phyloP scores from a whole-genome alignment of 2,329 filamentous ascomycete genomes.

The Cladosporium sp. region DNA sequence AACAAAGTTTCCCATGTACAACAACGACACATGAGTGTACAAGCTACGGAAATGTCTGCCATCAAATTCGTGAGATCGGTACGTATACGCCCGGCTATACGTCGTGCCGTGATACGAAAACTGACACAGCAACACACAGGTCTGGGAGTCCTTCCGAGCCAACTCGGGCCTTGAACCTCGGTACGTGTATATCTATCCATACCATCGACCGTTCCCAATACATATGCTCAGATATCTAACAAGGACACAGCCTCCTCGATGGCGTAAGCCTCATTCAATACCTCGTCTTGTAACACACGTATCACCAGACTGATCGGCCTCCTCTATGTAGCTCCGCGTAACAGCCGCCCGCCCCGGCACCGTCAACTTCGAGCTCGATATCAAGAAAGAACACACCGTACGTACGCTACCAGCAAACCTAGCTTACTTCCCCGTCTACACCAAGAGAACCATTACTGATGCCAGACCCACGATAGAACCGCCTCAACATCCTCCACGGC shows the following conservation, averaged over 20 bases:
- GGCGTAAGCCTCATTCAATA: slow-evolving; percentile 36
- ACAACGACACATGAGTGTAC: neutral
- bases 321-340: slow-evolving; percentile 62
- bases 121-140: slow-evolving; percentile 56
- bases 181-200: slow-evolving; percentile 52
- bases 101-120: no score
- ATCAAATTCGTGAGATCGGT: slow-evolving; percentile 36
- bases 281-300: neutral
- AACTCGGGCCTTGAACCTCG: slow-evolving; percentile 87
- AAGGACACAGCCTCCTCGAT: slow-evolving; percentile 43
- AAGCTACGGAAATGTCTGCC: slow-evolving; percentile 14
- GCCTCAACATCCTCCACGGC: slow-evolving; percentile 74
- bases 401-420: no score
- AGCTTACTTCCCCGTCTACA: no score
- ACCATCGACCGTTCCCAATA: neutral
- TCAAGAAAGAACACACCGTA: slow-evolving; percentile 74
- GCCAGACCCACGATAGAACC: slow-evolving; percentile 50
- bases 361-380: slow-evolving; percentile 75
- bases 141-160: slow-evolving; percentile 80
- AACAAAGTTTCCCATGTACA: neutral
- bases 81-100: no score
- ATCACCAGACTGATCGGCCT: neutral
- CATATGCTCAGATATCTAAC: neutral
- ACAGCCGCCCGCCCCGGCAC: slow-evolving; percentile 64
- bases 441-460: no score